Percentiles rank a stretch among this genome's conserved stretches.
phyloP scores from a whole-genome alignment of 345 rosid species.

The Citrus cavaleriei region DNA sequence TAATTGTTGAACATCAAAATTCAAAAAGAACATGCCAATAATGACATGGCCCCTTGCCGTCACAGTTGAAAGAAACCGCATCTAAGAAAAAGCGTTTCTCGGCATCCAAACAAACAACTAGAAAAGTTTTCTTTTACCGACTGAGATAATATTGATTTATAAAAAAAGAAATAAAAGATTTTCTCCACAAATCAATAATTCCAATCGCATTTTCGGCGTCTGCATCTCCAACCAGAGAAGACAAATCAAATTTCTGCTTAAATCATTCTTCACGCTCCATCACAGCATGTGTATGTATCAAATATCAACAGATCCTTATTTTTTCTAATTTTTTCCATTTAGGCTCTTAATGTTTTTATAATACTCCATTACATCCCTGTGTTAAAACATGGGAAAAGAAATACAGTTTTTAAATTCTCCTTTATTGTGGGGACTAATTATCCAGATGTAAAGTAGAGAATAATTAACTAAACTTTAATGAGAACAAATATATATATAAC shows the following conservation, averaged over 20 bases:
- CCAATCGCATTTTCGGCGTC: conserved; percentile 10
- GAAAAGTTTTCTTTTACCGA: conserved; percentile 9
- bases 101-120: conserved; percentile 20
- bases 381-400: too few relatives aligned
- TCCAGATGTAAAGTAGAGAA: too few relatives aligned
- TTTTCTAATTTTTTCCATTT: not conserved
- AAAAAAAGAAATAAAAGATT: too few relatives aligned
- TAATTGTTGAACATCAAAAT: conserved; percentile 1
- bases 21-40: conserved; percentile 26
- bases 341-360: too few relatives aligned
- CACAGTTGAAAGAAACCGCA: conserved; percentile 21
- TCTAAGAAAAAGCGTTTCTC: conserved; percentile 22
- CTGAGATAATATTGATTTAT: not conserved
- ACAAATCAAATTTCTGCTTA: not conserved
- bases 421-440: too few relatives aligned
- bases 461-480: too few relatives aligned
- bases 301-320: too few relatives aligned
- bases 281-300: conserved; percentile 4
- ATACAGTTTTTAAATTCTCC: too few relatives aligned
- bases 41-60: conserved; percentile 23
- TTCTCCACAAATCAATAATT: not conserved
- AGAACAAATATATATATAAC: too few relatives aligned
- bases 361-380: too few relatives aligned
- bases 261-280: not conserved
- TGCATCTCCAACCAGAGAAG: not conserved